Percentiles rank a stretch among this genome's conserved stretches.
Evolutionary conservation across 1,284 basidiomycete species (phyloP).

Genomic region (Ustilago tritici): DNA sequence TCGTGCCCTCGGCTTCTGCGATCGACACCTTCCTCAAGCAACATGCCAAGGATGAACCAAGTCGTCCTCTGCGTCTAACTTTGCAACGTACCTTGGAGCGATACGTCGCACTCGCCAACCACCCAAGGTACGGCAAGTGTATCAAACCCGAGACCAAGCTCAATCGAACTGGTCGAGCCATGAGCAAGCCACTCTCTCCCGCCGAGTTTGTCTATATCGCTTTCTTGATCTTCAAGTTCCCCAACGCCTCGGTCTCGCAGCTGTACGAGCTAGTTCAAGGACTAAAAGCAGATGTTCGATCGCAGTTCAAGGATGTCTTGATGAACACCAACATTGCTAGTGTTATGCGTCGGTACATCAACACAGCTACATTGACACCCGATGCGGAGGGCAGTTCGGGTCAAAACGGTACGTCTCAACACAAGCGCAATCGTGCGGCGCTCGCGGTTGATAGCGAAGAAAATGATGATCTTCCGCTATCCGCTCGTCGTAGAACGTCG

Average conservation of each 20-base stretch:
- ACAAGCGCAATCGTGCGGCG: slow-evolving; percentile 15
- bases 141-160: slow-evolving; percentile 42
- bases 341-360: slow-evolving; percentile 39
- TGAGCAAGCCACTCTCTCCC: slow-evolving; percentile 44
- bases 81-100: slow-evolving; percentile 39
- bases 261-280: slow-evolving; percentile 40
- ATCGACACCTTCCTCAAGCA: slow-evolving; percentile 43
- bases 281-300: slow-evolving; percentile 43
- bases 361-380: slow-evolving; percentile 7
- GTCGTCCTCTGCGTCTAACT: slow-evolving; percentile 5
- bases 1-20: slow-evolving; percentile 26
- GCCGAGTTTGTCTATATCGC: slow-evolving; percentile 54
- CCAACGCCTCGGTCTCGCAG: slow-evolving; percentile 24
- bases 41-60: slow-evolving; percentile 20
- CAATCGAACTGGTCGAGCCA: slow-evolving; percentile 12
- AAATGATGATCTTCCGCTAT: slow-evolving; percentile 23
- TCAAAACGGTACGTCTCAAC: slow-evolving; percentile 7
- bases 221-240: slow-evolving; percentile 45
- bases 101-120: slow-evolving; percentile 46
- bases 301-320: slow-evolving; percentile 49
- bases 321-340: slow-evolving; percentile 36
- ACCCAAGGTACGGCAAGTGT: slow-evolving; percentile 35
- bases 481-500: slow-evolving; percentile 9
- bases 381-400: slow-evolving; percentile 9
- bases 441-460: slow-evolving; percentile 13